Evolutionary conservation across 169 alveolate species (phyloP), one percentile per base, ranked within the genome.

Genomic region (Eimeria falciformis): DNA sequence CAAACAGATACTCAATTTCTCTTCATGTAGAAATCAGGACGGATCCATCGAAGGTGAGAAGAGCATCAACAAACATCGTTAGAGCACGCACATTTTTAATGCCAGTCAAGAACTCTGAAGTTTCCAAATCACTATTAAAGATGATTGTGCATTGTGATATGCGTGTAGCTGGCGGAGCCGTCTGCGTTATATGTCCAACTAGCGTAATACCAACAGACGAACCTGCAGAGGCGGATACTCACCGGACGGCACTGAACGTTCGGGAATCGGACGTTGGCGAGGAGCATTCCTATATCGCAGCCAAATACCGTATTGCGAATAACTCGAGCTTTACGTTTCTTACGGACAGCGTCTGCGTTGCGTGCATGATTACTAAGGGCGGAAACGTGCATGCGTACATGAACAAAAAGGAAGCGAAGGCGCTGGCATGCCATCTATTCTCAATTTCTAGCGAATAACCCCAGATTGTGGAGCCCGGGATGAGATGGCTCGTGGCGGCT

Each of bases 141-240:
- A n/a, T 5, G 1, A 46, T 87, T 37, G 9, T 68, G 62, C 33
- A 17, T 50, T 14, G 33, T n/a, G 23, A 33, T 33, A 17, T 81
- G 40, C 77, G 77, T 37, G 90, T 83, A 90, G 93, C 93, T 29
- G 93, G 93, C 18, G 93, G 93, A 9, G 85, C 56, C 53, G 75
- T 90, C 50, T 90, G 90, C 73, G 47, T 90, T 58, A 56, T 90
- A 37, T 90, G 93, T 45, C 90, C 93, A 2, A 55, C 93, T 21
- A 47, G 53, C 50, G 82, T 90, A 17, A 37, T 90, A 12, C 82
- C 90, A 27, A 6, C 79, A 17, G 56, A 27, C 25, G 66, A 55
- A 2, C 9, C 17, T 45, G 83, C 85, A 23, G 23, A 9, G 17
- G 66, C 65, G 43, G 62, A 23, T 40, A 18, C 79, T 25, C n/a